A percentile compares a stretch with the other conserved stretches of the same genome.
phyloP scores from a whole-genome alignment of 768 basidiomycete genomes.

The Hypholoma sublateritium region DNA sequence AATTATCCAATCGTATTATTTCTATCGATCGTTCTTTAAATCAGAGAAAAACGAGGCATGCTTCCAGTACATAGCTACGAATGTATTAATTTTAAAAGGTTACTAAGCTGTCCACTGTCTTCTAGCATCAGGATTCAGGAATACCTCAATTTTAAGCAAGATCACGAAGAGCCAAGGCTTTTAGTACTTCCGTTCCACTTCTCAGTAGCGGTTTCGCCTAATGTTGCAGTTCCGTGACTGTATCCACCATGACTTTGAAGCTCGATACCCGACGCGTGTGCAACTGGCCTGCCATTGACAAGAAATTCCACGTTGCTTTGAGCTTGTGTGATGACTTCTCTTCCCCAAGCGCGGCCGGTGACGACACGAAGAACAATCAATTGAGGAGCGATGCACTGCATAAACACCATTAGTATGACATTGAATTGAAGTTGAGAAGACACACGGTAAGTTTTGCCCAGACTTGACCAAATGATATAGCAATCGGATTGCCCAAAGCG shows the following conservation, averaged over 20 bases:
- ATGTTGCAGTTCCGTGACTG: slow-evolving; percentile 20
- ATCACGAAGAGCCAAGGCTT: slow-evolving; percentile 13
- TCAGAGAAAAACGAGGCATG: too few relatives aligned
- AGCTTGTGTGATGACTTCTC: slow-evolving; percentile 21
- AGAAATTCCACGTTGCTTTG: slow-evolving; percentile 22
- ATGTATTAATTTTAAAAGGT: too few relatives aligned
- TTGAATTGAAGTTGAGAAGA: slow-evolving; percentile 5
- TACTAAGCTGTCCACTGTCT: too few relatives aligned
- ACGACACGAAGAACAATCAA: slow-evolving; percentile 25
- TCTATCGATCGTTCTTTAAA: too few relatives aligned
- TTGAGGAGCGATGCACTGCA: slow-evolving; percentile 25
- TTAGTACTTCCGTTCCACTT: slow-evolving; percentile 22
- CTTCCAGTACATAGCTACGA: too few relatives aligned
- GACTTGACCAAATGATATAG: slow-evolving; percentile 37
- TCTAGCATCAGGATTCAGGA: too few relatives aligned
- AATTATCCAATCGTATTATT: too few relatives aligned
- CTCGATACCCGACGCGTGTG: slow-evolving; percentile 19
- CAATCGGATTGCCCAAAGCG: slow-evolving; percentile 30
- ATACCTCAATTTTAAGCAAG: not conserved
- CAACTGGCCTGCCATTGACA: slow-evolving; percentile 11
- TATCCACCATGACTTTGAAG: slow-evolving; percentile 17
- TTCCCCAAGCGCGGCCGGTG: slow-evolving; percentile 23
- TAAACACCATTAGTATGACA: not conserved
- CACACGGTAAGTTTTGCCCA: slow-evolving; percentile 43
- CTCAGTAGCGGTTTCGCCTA: slow-evolving; percentile 16